A percentile compares a stretch with the other conserved stretches of the same genome.
Evolutionary conservation across 2,329 filamentous ascomycete species (phyloP).

Genomic region (Calonectria crousiana): DNA sequence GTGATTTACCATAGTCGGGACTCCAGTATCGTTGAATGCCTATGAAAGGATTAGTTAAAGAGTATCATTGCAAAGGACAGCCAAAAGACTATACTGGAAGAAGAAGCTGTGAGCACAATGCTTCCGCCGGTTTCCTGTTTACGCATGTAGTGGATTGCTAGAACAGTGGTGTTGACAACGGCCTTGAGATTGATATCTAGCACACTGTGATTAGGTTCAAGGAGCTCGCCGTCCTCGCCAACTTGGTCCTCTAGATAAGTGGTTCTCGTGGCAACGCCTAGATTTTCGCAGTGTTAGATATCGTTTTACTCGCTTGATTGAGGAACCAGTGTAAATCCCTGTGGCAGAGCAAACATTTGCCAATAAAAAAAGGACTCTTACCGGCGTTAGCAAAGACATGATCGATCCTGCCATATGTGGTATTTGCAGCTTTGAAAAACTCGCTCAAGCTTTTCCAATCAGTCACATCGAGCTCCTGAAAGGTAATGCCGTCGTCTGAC

Average conservation of each 20-base stretch:
- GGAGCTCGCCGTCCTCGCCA: neutral
- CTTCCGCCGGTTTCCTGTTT: neutral
- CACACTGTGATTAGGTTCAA: neutral
- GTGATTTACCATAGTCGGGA: neutral
- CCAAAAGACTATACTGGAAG: neutral
- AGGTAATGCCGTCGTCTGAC: neutral
- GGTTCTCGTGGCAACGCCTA: neutral
- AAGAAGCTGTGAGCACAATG: neutral
- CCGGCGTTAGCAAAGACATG: neutral
- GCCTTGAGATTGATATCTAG: neutral
- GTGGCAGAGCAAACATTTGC: too few species aligned
- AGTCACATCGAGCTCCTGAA: neutral
- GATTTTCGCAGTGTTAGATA: neutral
- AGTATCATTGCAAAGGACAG: too few species aligned
- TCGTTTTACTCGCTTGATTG: too few species aligned
- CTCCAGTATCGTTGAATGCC: neutral
- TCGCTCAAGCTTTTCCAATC: neutral
- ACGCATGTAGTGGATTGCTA: neutral
- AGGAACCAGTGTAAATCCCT: too few species aligned
- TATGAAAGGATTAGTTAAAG: neutral
- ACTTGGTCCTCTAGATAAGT: neutral
- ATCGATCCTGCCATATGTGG: neutral
- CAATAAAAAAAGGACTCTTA: neutral
- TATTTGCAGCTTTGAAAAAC: neutral
- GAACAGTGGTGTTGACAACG: neutral